Conservation (phyloP, 768 basidiomycete genomes). For the Mycena galericulata region DNA sequence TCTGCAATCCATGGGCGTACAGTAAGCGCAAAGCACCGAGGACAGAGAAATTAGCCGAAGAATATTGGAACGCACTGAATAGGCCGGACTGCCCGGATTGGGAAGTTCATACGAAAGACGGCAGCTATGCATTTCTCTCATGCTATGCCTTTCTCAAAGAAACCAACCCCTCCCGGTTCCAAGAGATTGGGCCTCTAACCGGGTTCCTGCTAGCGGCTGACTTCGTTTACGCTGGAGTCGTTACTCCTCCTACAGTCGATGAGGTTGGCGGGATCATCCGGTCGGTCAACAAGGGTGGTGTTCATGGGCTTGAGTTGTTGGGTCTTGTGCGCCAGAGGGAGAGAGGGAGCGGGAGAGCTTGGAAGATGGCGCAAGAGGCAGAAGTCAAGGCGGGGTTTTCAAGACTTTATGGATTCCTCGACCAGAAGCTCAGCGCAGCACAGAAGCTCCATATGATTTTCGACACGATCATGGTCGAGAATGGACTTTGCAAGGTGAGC, state of each 20-base stretch:
- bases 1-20: conserved; percentile 12
- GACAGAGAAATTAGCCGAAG: not conserved
- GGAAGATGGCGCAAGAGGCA: not conserved
- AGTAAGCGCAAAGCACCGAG: conserved; percentile 3
- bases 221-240: conserved; percentile 1
- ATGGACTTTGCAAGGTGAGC: not conserved
- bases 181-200: not conserved
- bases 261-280: conserved; percentile 8
- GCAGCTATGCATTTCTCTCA: not conserved
- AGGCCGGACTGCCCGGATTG: not conserved
- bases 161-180: not conserved
- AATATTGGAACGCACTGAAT: conserved; percentile 1
- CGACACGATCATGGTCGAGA: conserved; percentile 5
- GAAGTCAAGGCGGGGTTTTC: not conserved
- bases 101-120: not conserved
- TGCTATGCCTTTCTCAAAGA: conserved; percentile 7
- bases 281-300: not conserved
- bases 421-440: not conserved
- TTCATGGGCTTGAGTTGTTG: not conserved
- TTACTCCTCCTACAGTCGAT: not conserved
- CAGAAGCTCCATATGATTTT: not conserved
- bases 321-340: not conserved
- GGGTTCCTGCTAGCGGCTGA: conserved; percentile 7
- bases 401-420: not conserved
- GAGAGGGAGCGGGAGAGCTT: not conserved